Conservation (phyloP, 2,329 filamentous ascomycete species). For the Fusarium buxicola region DNA sequence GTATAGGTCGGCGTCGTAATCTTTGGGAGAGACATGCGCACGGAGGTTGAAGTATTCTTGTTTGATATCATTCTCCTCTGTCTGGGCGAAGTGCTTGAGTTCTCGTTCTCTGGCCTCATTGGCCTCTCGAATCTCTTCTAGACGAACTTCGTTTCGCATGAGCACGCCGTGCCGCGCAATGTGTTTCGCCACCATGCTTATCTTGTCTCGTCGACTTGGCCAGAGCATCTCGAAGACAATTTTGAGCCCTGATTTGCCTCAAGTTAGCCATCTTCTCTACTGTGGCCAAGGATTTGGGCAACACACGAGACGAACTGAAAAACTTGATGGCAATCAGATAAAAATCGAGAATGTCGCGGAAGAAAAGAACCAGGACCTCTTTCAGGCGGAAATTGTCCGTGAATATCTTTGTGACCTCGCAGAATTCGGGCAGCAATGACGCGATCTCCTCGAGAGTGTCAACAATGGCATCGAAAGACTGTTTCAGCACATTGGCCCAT, state of each 20-base stretch:
- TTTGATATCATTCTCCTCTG: not conserved
- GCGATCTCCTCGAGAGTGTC: constrained; percentile 4
- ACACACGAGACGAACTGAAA: constrained; percentile 19
- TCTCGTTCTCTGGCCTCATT: not conserved
- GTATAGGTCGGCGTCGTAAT: not conserved
- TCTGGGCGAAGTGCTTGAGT: not conserved
- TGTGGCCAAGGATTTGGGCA: accelerated
- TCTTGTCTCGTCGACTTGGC: not conserved
- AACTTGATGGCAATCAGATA: constrained; percentile 4
- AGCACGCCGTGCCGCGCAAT: not conserved
- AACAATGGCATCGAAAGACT: constrained; percentile 5
- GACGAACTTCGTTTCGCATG: not conserved
- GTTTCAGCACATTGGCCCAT: constrained; percentile 2
- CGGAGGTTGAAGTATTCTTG: not conserved
- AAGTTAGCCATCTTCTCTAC: accelerated
- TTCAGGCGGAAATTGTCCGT: not conserved
- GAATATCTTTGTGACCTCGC: not conserved
- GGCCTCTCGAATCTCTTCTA: constrained; percentile 8
- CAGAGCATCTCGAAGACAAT: not conserved
- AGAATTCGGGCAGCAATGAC: constrained; percentile 3
- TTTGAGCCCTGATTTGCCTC: not conserved
- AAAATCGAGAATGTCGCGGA: constrained; percentile 20
- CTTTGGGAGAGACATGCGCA: not conserved
- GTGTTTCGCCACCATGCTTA: not conserved
- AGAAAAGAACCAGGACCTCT: constrained; percentile 4